phyloP scores from a whole-genome alignment of 768 basidiomycete genomes.

The Podaxis mareebaensis region DNA sequence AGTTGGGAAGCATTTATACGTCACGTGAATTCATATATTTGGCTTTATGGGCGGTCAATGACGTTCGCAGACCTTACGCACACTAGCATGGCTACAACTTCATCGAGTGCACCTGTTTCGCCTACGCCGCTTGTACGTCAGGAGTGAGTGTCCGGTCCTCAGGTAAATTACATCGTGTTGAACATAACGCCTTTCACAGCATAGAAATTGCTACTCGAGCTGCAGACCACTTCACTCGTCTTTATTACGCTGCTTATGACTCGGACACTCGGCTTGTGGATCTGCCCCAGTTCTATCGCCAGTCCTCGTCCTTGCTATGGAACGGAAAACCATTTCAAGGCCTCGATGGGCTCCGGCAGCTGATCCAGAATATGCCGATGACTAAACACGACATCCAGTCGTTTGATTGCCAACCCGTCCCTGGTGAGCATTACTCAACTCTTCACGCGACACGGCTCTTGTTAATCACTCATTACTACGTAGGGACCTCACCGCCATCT shows the following conservation, averaged over 20 bases:
- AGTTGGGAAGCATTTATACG: not conserved
- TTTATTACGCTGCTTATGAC: slow-evolving; percentile 84
- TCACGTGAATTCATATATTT: slow-evolving; percentile 9
- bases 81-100: slow-evolving; percentile 2
- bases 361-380: slow-evolving; percentile 71
- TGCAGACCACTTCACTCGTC: slow-evolving; percentile 78
- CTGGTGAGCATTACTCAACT: slow-evolving; percentile 47
- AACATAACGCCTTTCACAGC: slow-evolving; percentile 36
- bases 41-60: not conserved
- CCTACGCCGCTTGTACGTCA: slow-evolving; percentile 13
- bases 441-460: not conserved
- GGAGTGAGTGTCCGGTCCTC: not conserved
- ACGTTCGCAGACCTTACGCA: not conserved
- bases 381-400: slow-evolving; percentile 87
- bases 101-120: not conserved
- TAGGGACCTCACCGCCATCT: slow-evolving; percentile 78
- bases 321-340: slow-evolving; percentile 84
- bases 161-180: not conserved
- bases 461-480: slow-evolving; percentile 14
- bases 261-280: slow-evolving; percentile 74
- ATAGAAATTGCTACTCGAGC: slow-evolving; percentile 85
- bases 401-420: slow-evolving; percentile 89
- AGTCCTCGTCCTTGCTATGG: slow-evolving; percentile 78
- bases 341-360: slow-evolving; percentile 61
- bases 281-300: slow-evolving; percentile 79